Evolutionary conservation across 2,329 filamentous ascomycete genomes (phyloP).

Genomic region (Bipolaris bicolor): DNA sequence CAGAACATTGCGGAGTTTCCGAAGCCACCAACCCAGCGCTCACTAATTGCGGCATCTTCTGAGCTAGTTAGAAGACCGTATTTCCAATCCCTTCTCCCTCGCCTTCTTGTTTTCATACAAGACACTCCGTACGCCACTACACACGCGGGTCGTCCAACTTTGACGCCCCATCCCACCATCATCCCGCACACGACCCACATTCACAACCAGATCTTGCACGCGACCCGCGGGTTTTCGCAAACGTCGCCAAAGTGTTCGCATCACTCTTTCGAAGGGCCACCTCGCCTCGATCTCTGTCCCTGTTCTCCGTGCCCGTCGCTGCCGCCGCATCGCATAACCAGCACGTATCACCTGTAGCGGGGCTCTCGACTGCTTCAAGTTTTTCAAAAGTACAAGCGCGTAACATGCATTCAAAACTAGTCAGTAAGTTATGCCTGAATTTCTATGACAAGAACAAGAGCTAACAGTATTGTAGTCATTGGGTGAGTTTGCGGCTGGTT

Average conservation of each 20-base stretch:
- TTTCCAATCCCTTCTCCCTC: constrained; percentile 28
- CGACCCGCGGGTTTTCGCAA: constrained; percentile 27
- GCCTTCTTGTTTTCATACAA: constrained; percentile 15
- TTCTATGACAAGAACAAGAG: constrained; percentile 6
- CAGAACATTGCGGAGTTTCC: constrained; percentile 24
- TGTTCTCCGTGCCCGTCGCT: constrained; percentile 73
- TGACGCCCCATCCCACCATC: constrained; percentile 21
- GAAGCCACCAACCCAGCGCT: constrained; percentile 30
- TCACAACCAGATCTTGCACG: constrained; percentile 24
- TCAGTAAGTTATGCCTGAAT: constrained; percentile 67
- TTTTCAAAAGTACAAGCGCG: constrained; percentile 47
- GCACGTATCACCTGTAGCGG: constrained; percentile 55
- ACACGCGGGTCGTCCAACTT: background rate
- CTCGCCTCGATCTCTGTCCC: constrained; percentile 70
- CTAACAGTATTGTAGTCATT: constrained; percentile 45
- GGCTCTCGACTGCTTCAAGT: constrained; percentile 50
- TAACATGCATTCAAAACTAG: constrained; percentile 91
- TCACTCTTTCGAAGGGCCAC: constrained; percentile 73
- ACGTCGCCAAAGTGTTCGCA: constrained; percentile 89
- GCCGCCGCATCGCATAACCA: constrained; percentile 72
- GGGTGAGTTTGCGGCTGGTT: constrained; percentile 37
- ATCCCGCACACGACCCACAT: constrained; percentile 23
- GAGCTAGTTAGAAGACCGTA: constrained; percentile 15
- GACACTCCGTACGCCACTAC: constrained; percentile 13
- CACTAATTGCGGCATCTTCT: constrained; percentile 18